These are phyloP conservation scores for Trametopsis cervina DNA, from an alignment of 768 basidiomycete species.

Conservation along the genomic window DNA sequence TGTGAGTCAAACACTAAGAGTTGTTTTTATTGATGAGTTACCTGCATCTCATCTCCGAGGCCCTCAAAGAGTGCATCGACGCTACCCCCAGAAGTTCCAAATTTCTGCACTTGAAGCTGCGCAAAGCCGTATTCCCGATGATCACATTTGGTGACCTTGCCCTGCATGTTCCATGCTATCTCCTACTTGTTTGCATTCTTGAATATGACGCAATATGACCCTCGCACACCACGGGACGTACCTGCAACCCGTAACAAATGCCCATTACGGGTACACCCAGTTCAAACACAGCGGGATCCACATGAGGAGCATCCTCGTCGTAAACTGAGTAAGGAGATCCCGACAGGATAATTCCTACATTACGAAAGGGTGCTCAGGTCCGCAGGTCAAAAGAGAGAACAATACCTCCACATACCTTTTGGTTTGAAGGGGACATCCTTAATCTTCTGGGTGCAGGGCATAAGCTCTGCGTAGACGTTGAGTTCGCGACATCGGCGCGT, in stretches of 20 bases:
- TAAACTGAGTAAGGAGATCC: constrained; percentile 99
- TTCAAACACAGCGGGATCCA: constrained; percentile 85
- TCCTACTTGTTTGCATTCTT: constrained; percentile 47
- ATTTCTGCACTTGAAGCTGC: constrained; percentile 63
- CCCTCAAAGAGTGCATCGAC: constrained; percentile 80
- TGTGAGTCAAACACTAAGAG: not conserved
- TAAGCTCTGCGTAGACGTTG: constrained; percentile 94
- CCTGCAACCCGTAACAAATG: constrained; percentile 97
- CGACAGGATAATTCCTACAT: constrained; percentile 85
- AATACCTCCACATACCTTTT: constrained; percentile 84
- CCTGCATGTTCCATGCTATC: constrained; percentile 84
- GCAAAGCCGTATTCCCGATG: constrained; percentile 97
- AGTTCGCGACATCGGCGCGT: constrained; percentile 96
- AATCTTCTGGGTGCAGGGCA: constrained; percentile 92
- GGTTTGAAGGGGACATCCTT: constrained; percentile 88
- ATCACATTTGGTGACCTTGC: constrained; percentile 77
- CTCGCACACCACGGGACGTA: constrained; percentile 32
- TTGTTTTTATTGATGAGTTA: constrained; percentile 24
- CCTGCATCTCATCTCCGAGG: constrained; percentile 86
- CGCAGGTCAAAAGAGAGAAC: not conserved
- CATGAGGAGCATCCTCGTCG: constrained; percentile 86
- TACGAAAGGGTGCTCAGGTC: not conserved
- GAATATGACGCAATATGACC: not conserved
- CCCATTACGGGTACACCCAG: constrained; percentile 89
- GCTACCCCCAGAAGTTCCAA: constrained; percentile 36